Evolutionary conservation across 2,329 filamentous ascomycete species (phyloP), one percentile per base, ranked within the genome.

Genomic region (Paecilomyces sp.): DNA sequence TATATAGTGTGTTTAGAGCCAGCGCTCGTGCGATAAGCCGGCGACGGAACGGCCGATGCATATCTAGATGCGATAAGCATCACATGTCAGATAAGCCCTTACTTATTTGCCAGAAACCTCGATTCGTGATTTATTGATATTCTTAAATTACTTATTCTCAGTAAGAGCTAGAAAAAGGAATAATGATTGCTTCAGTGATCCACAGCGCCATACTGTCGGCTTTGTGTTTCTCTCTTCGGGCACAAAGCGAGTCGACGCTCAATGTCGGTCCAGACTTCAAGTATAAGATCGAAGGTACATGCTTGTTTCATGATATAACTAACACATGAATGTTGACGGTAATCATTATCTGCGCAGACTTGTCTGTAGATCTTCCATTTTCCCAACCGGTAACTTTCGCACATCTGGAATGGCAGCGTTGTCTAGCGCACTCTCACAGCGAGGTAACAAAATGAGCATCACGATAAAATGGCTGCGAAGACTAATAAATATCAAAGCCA

Each of bases 371-470:
- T 36, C 68, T 70, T 4, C 68, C 68, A 18, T 70, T 70, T 51
- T 70, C 67, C 3, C 67, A 70, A 53, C 67, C 68, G 3, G 68
- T 70, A 13, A 70, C 68, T 15, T 70, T 70, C 54, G 68, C 67
- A 25, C 68, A 70, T 55, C 61, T 70, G 1, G 62, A 65, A 53
- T 69, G 67, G 67, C 62, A 70, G 41, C 60, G 68, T 31, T 70
- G 68, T 58, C 62, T 70, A 28, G 67, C 68, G 1, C 47, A 61
- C 5, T 36, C 60, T n/a, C 66, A 69, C 51, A 52, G 47, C 34
- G 57, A 54, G n/a, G 63, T 63, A 51, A 5, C 13, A n/a, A 28
- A 9, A 47, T 47, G 15, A 1, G n/a, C 18, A 9, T 8, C n/a
- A 18, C 4, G 41, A 47, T n/a, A 5, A 8, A 47, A 47, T 47